These are phyloP conservation scores for Alternaria arbusti DNA, from an alignment of 2,329 filamentous ascomycete species.

Conservation along the genomic window DNA sequence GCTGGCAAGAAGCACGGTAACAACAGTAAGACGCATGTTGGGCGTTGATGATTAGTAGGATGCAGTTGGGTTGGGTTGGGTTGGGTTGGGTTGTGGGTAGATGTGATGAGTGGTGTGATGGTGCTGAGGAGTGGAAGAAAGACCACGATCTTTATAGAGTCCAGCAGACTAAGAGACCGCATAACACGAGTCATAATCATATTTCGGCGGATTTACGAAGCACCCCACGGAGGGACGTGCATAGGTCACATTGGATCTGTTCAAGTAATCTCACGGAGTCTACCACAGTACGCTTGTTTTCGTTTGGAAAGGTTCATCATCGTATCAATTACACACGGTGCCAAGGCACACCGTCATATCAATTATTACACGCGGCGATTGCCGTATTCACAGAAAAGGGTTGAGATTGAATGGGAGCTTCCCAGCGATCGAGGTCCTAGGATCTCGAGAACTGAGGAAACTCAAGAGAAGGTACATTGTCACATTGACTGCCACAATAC, in stretches of 20 bases:
- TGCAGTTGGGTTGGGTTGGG: neutral
- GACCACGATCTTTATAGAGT: neutral
- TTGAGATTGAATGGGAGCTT: neutral
- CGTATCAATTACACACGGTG: neutral
- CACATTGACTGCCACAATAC: neutral
- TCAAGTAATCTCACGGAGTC: neutral
- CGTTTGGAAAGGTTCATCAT: neutral
- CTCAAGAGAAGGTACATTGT: neutral
- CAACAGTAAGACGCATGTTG: conserved; percentile 1
- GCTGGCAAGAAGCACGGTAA: neutral
- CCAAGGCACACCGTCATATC: neutral
- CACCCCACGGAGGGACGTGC: neutral
- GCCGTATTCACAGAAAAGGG: neutral
- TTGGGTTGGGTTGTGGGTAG: neutral
- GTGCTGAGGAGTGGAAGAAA: neutral
- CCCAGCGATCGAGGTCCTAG: neutral
- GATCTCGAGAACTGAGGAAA: neutral
- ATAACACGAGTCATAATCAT: neutral
- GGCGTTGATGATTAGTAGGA: neutral
- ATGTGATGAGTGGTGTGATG: neutral
- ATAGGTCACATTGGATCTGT: neutral
- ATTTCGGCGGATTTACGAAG: neutral
- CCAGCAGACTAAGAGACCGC: neutral
- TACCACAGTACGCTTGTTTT: neutral
- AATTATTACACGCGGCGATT: neutral